Conservation (phyloP, 2,329 filamentous ascomycete species). For the Fusarium setosum region DNA sequence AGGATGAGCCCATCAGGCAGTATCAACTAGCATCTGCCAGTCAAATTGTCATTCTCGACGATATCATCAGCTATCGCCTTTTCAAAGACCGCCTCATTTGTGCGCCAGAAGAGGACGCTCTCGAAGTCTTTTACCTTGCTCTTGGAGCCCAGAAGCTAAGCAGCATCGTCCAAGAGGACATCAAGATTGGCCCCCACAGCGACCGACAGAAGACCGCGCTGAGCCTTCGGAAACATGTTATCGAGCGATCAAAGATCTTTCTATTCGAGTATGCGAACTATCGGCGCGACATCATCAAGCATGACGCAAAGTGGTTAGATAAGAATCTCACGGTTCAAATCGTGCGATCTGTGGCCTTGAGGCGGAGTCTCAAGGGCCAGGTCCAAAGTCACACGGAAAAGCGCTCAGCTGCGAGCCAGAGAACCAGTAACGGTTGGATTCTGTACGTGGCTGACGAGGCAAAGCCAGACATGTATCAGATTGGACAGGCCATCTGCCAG, state of each 20-base stretch:
- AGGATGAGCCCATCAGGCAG: conserved; percentile 75
- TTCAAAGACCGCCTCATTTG: conserved; percentile 89
- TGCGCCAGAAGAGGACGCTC: conserved; percentile 87
- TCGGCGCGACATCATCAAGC: conserved; percentile 80
- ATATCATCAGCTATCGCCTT: conserved; percentile 87
- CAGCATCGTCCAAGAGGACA: conserved; percentile 80
- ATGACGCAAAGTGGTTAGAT: conserved; percentile 91
- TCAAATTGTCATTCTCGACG: conserved; percentile 84
- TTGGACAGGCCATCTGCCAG: conserved; percentile 87
- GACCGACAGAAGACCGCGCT: conserved; percentile 76
- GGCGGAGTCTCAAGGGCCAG: conserved; percentile 79
- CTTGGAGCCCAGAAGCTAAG: conserved; percentile 84
- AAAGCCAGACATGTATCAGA: conserved; percentile 87
- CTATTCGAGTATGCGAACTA: conserved; percentile 81
- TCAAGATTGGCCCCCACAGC: conserved; percentile 74
- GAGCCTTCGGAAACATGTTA: conserved; percentile 80
- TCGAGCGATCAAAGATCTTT: conserved; percentile 91
- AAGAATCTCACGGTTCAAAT: conserved; percentile 82
- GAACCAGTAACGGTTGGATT: conserved; percentile 65
- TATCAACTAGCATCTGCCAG: conserved; percentile 80
- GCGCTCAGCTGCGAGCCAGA: conserved; percentile 76
- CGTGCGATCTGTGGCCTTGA: conserved; percentile 82
- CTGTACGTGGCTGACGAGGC: conserved; percentile 80
- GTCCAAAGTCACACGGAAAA: conserved; percentile 78
- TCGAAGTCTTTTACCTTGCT: conserved; percentile 86